Percentiles rank a stretch among this genome's conserved stretches.
phyloP scores from a whole-genome alignment of 1,284 basidiomycete species.

The Volvariella volvacea region DNA sequence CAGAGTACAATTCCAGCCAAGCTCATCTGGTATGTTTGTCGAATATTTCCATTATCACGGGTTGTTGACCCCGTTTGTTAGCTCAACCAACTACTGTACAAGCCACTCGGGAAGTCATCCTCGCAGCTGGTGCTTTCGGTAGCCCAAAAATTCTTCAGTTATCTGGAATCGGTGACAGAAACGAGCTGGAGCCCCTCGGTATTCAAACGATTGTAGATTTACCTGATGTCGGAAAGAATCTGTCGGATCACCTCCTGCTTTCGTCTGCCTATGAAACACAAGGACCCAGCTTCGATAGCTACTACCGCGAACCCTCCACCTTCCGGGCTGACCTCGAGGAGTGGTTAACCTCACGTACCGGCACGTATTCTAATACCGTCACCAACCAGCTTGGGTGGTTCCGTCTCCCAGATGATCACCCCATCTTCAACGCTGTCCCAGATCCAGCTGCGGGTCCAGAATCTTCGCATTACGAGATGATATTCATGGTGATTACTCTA shows the following conservation, averaged over 20 bases:
- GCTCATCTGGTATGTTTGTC: conserved; percentile 1
- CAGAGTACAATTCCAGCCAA: neutral
- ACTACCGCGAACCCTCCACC: conserved; percentile 8
- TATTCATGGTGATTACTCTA: too few relatives aligned
- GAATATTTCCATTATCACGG: neutral
- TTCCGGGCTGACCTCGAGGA: neutral
- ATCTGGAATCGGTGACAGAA: conserved; percentile 36
- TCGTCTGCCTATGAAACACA: conserved; percentile 22
- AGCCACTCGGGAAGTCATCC: conserved; percentile 23
- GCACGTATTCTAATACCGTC: neutral
- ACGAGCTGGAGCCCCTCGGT: conserved; percentile 14
- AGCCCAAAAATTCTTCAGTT: conserved; percentile 38
- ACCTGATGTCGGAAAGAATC: conserved; percentile 37
- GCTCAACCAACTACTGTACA: neutral
- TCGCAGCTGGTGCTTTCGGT: conserved; percentile 34
- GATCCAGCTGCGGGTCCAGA: conserved; percentile 3
- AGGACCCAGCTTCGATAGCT: conserved; percentile 8
- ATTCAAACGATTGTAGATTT: conserved; percentile 22
- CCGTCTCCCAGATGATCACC: neutral
- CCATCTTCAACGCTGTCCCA: too few relatives aligned
- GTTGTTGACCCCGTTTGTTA: neutral
- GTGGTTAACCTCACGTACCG: neutral
- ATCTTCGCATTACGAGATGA: conserved; percentile 2
- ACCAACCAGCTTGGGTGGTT: conserved; percentile 13
- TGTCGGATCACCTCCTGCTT: conserved; percentile 29